A percentile compares a stretch with the other conserved stretches of the same genome.
phyloP scores from a whole-genome alignment of 352 stramenopile species.

The Phytophthora macrochlamydospora region DNA sequence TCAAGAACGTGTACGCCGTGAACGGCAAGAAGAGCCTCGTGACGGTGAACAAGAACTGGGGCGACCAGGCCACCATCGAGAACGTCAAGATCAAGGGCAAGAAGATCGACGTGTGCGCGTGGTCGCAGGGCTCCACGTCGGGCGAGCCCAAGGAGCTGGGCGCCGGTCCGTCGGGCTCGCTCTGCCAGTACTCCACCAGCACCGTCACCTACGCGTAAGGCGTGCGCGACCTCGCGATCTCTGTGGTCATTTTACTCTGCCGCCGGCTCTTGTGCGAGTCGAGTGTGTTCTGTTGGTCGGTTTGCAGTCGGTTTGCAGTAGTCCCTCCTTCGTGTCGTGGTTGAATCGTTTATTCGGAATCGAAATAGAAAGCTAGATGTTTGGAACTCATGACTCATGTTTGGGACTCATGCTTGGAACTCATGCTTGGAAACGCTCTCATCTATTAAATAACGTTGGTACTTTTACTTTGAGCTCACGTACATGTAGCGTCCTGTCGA shows the following conservation, averaged over 20 bases:
- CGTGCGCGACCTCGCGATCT: neutral
- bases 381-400: neutral
- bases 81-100: slow-evolving; percentile 3
- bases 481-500: too few relatives aligned
- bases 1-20: slow-evolving; percentile 5
- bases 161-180: neutral
- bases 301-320: neutral
- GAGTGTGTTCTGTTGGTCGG: neutral
- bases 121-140: neutral
- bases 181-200: slow-evolving; percentile 2
- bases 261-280: neutral
- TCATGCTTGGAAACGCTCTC: too few relatives aligned
- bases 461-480: too few relatives aligned
- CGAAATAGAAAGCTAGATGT: neutral
- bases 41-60: slow-evolving; percentile 4
- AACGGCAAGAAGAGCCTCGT: slow-evolving; percentile 1
- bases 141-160: neutral
- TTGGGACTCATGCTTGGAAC: too few relatives aligned
- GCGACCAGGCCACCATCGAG: slow-evolving; percentile 1
- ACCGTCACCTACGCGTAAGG: neutral
- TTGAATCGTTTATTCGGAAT: neutral
- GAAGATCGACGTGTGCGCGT: slow-evolving; percentile 1
- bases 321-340: neutral
- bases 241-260: neutral
- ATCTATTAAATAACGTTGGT: too few relatives aligned